A percentile compares a stretch with the other conserved stretches of the same genome.
phyloP scores from a whole-genome alignment of 2,329 filamentous ascomycete species.

The Diatrype stigma region DNA sequence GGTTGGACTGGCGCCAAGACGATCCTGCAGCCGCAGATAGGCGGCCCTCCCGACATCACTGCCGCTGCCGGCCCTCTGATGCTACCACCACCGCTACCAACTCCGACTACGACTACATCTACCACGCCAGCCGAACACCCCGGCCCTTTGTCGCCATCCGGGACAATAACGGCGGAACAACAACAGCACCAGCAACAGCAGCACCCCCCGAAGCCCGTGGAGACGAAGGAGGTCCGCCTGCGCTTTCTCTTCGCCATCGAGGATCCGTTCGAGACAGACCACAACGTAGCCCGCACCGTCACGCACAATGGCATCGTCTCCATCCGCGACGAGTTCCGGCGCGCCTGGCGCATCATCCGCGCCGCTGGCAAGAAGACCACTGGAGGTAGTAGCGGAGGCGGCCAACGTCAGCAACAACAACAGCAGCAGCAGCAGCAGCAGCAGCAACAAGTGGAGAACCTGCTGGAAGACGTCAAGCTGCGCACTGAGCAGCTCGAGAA shows the following conservation, averaged over 20 bases:
- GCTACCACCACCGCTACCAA: too few relatives aligned
- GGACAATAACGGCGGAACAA: too few relatives aligned
- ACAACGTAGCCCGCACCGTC: slow-evolving; percentile 85
- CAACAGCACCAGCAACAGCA: slow-evolving; percentile 4
- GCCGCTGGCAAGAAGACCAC: slow-evolving; percentile 40
- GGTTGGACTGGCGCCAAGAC: slow-evolving; percentile 84
- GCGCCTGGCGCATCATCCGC: slow-evolving; percentile 70
- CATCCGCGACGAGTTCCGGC: slow-evolving; percentile 79
- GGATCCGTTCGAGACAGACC: slow-evolving; percentile 82
- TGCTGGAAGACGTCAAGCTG: slow-evolving; percentile 48
- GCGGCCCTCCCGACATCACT: slow-evolving; percentile 20
- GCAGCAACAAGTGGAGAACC: slow-evolving; percentile 34
- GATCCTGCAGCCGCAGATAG: slow-evolving; percentile 48
- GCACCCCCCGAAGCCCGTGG: slow-evolving; percentile 26
- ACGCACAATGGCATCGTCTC: slow-evolving; percentile 76
- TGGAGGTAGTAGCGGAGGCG: too few relatives aligned
- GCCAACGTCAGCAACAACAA: too few relatives aligned
- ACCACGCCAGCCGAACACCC: slow-evolving; percentile 9
- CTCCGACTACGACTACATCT: too few relatives aligned
- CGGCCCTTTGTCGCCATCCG: slow-evolving; percentile 1
- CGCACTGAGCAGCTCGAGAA: slow-evolving; percentile 30
- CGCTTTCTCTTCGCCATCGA: slow-evolving; percentile 87
- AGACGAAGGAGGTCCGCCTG: slow-evolving; percentile 67
- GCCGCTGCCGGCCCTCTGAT: too few relatives aligned
- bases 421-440: not conserved